A percentile compares a stretch with the other conserved stretches of the same genome.
These are phyloP conservation scores for Oldenlandia corymbosa DNA, from an alignment of 257 asterid species.

Conservation along the genomic window DNA sequence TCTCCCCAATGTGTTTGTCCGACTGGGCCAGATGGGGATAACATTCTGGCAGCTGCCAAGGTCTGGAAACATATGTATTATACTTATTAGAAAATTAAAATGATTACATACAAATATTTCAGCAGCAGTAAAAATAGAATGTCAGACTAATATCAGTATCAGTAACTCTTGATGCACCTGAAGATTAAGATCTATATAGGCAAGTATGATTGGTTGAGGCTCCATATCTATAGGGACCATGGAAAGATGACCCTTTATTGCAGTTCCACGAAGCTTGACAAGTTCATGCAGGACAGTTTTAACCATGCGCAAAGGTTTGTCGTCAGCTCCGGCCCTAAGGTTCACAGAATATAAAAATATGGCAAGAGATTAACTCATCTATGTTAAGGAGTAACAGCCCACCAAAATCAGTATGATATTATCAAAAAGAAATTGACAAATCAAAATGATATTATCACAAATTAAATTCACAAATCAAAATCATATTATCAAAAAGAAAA, in stretches of 20 bases:
- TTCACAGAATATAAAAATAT: conserved; percentile 11
- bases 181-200: conserved; percentile 95
- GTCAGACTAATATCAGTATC: not conserved
- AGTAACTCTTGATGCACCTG: conserved; percentile 46
- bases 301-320: conserved; percentile 98
- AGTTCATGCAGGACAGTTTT: conserved; percentile 98
- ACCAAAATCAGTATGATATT: not conserved
- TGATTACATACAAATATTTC: not conserved
- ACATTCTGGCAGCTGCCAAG: conserved; percentile 99
- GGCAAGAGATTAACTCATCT: no score
- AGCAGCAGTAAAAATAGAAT: not conserved
- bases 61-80: conserved; percentile 48
- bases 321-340: conserved; percentile 97
- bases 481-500: not conserved
- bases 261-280: conserved; percentile 98
- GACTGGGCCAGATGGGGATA: conserved; percentile 86
- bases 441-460: not conserved
- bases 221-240: conserved; percentile 97
- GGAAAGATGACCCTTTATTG: conserved; percentile 96
- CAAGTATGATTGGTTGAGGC: conserved; percentile 96
- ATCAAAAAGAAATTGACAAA: not conserved
- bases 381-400: not conserved
- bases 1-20: conserved; percentile 98
- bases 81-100: not conserved
- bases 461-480: not conserved